Conservation (phyloP, 352 stramenopile species). For the Phytophthora brassicae region DNA sequence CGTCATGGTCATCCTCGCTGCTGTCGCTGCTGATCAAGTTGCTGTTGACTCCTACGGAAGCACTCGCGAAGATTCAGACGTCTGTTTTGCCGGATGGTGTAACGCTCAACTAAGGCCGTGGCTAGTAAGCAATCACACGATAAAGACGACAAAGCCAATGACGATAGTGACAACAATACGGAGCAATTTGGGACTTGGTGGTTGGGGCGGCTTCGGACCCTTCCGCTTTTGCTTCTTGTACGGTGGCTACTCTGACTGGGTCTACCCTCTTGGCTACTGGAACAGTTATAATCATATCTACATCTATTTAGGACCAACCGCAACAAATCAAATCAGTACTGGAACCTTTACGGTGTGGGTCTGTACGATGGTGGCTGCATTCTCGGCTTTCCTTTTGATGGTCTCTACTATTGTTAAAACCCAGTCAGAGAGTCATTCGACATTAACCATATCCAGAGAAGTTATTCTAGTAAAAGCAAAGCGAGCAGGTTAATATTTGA, state of each 20-base stretch:
- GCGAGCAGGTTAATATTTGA: too few relatives aligned
- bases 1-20: slow-evolving; percentile 1
- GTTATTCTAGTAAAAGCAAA: too few relatives aligned
- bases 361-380: slow-evolving; percentile 14
- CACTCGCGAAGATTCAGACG: slow-evolving; percentile 3
- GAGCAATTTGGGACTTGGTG: background rate
- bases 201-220: slow-evolving; percentile 68
- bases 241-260: slow-evolving; percentile 26
- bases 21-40: background rate
- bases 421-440: too few relatives aligned
- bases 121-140: background rate
- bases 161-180: background rate
- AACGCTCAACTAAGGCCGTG: background rate
- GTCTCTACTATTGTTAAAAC: slow-evolving; percentile 24
- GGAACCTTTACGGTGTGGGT: slow-evolving; percentile 27
- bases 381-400: slow-evolving; percentile 10
- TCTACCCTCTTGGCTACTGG: slow-evolving; percentile 33
- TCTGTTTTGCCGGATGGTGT: slow-evolving; percentile 5
- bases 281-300: too few relatives aligned
- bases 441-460: too few relatives aligned
- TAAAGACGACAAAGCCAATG: too few relatives aligned
- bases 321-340: slow-evolving; percentile 29
- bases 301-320: too few relatives aligned
- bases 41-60: slow-evolving; percentile 7
- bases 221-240: slow-evolving; percentile 57